Conservation (phyloP, 768 basidiomycete genomes). For the Leucocoprinus sp. region DNA sequence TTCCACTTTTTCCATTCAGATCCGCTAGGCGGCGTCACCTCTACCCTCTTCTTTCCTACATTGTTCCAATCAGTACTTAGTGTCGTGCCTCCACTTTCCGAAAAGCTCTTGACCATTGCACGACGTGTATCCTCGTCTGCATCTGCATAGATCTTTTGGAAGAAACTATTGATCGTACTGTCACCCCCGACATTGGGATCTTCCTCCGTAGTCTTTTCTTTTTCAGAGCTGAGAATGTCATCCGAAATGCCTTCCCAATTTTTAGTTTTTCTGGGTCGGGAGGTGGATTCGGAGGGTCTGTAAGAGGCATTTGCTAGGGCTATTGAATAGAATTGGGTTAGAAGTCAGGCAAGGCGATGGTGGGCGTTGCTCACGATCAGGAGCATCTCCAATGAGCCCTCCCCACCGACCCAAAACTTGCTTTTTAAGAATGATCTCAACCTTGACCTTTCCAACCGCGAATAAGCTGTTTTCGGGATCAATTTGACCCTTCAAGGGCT, state of each 20-base stretch:
- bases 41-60: constrained; percentile 60
- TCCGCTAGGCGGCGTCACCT: constrained; percentile 78
- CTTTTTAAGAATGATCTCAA: constrained; percentile 79
- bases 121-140: constrained; percentile 87
- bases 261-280: constrained; percentile 43
- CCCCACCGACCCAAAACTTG: constrained; percentile 65
- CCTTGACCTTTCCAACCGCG: constrained; percentile 77
- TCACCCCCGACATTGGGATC: constrained; percentile 92
- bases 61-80: constrained; percentile 96
- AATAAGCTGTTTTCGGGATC: constrained; percentile 51
- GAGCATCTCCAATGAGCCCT: constrained; percentile 60
- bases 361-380: constrained; percentile 44
- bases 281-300: constrained; percentile 19
- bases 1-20: constrained; percentile 81
- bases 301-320: constrained; percentile 24
- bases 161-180: constrained; percentile 76
- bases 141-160: constrained; percentile 85
- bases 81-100: constrained; percentile 91
- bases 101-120: constrained; percentile 98
- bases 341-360: constrained; percentile 1
- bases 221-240: constrained; percentile 57
- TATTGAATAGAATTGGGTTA: constrained; percentile 16
- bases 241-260: constrained; percentile 88
- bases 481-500: constrained; percentile 81
- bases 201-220: constrained; percentile 59